Percentiles rank a stretch among this genome's conserved stretches.
Evolutionary conservation across 257 asterid genomes (phyloP).

Genomic region (Solanum lycopersicoides): DNA sequence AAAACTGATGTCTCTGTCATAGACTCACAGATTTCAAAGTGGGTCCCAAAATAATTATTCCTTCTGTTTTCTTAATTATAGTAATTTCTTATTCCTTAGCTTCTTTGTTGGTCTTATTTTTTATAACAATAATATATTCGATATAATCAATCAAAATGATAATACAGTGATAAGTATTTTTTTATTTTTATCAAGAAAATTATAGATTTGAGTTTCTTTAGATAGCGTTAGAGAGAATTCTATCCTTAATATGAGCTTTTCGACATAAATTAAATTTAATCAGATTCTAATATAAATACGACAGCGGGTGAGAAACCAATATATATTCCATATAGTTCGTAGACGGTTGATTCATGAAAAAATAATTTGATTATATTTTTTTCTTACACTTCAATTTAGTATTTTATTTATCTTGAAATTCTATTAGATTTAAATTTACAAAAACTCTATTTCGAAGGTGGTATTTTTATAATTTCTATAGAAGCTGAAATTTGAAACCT

Average conservation of each 20-base stretch:
- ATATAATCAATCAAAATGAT: too few relatives aligned
- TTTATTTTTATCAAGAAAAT: accelerated
- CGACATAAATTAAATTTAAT: accelerated
- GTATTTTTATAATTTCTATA: too few relatives aligned
- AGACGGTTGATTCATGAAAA: too few relatives aligned
- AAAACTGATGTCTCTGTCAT: slow-evolving; percentile 58
- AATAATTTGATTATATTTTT: too few relatives aligned
- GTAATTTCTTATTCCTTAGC: neutral
- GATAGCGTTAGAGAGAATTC: accelerated
- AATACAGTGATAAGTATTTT: accelerated
- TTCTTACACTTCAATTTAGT: too few relatives aligned
- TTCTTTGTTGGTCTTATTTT: neutral
- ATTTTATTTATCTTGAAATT: too few relatives aligned
- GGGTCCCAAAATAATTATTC: slow-evolving; percentile 23
- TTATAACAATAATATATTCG: too few relatives aligned
- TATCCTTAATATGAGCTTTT: accelerated
- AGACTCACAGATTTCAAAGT: slow-evolving; percentile 33
- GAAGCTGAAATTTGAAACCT: neutral
- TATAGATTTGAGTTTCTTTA: accelerated
- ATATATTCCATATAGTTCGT: too few relatives aligned
- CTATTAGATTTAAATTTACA: too few relatives aligned
- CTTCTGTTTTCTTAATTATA: neutral
- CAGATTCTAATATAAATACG: accelerated
- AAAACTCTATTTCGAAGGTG: too few relatives aligned
- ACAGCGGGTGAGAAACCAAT: accelerated